phyloP scores from a whole-genome alignment of 306 rosid species.

The Cercis canadensis region DNA sequence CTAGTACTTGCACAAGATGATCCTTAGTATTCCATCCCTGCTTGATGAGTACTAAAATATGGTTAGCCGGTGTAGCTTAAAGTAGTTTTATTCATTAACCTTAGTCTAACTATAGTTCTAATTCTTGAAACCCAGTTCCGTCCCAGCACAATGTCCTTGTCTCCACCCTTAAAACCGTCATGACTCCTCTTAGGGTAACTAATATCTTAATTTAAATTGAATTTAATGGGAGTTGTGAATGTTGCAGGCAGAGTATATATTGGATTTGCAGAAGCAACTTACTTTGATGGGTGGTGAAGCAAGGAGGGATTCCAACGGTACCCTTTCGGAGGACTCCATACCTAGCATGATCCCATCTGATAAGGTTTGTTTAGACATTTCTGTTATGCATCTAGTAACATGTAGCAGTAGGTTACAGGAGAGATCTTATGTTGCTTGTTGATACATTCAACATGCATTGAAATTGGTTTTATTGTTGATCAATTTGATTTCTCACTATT shows the following conservation, averaged over 20 bases:
- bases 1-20: too few species aligned
- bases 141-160: constrained; percentile 9
- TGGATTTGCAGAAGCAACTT: constrained; percentile 94
- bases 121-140: constrained; percentile 12
- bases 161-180: constrained; percentile 17
- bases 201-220: constrained; percentile 18
- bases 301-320: constrained; percentile 79
- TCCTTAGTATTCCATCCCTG: too few species aligned
- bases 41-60: too few species aligned
- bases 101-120: too few species aligned
- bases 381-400: constrained; percentile 38
- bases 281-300: constrained; percentile 81
- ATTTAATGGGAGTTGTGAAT: constrained; percentile 27
- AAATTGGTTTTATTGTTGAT: too few species aligned
- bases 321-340: constrained; percentile 73
- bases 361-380: constrained; percentile 66
- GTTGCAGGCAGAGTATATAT: constrained; percentile 84
- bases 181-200: not conserved
- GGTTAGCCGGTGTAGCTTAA: too few species aligned
- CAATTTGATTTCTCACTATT: too few species aligned
- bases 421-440: not conserved
- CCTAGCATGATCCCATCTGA: constrained; percentile 73
- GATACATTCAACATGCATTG: too few species aligned
- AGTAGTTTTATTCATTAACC: too few species aligned
- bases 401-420: not conserved